Percentiles rank a stretch among this genome's conserved stretches.
These are phyloP conservation scores for Coemansia sp. DNA, from an alignment of 192 early-diverging fungal genomes.

Conservation along the genomic window DNA sequence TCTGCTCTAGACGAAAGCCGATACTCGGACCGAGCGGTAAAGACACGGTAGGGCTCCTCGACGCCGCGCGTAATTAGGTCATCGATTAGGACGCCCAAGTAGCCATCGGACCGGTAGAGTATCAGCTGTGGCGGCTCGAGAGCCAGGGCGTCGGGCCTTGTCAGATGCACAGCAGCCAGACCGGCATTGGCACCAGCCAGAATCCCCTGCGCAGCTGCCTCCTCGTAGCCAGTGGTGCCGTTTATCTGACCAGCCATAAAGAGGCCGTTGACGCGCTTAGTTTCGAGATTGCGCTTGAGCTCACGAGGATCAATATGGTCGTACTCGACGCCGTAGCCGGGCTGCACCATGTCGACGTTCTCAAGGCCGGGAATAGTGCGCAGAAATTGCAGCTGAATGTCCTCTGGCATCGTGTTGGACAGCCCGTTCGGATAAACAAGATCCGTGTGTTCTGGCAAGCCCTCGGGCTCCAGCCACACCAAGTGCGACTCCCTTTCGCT, in stretches of 20 bases:
- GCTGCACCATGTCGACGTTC: slow-evolving; percentile 70
- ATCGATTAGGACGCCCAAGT: slow-evolving; percentile 82
- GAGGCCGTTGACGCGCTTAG: slow-evolving; percentile 73
- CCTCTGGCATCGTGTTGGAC: slow-evolving; percentile 82
- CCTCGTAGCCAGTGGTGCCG: slow-evolving; percentile 86
- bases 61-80: slow-evolving; percentile 83
- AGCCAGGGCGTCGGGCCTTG: no score
- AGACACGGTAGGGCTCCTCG: slow-evolving; percentile 81
- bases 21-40: slow-evolving; percentile 83
- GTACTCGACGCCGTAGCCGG: slow-evolving; percentile 86
- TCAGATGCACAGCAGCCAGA: slow-evolving; percentile 55
- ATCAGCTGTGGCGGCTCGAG: slow-evolving; percentile 56
- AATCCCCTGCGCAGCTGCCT: slow-evolving; percentile 80
- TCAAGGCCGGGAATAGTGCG: slow-evolving; percentile 75
- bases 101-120: slow-evolving; percentile 75
- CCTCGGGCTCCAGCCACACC: slow-evolving; percentile 85
- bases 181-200: slow-evolving; percentile 81
- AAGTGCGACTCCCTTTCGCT: slow-evolving; percentile 65
- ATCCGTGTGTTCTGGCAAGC: slow-evolving; percentile 64
- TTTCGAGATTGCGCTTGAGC: slow-evolving; percentile 73
- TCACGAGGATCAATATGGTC: slow-evolving; percentile 85
- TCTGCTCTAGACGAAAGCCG: slow-evolving; percentile 74
- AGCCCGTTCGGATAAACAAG: slow-evolving; percentile 83
- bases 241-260: slow-evolving; percentile 87
- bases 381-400: slow-evolving; percentile 70